Evolutionary conservation across 2,329 filamentous ascomycete species (phyloP), one percentile per base, ranked within the genome.

Genomic region (Sporothrix pallida): DNA sequence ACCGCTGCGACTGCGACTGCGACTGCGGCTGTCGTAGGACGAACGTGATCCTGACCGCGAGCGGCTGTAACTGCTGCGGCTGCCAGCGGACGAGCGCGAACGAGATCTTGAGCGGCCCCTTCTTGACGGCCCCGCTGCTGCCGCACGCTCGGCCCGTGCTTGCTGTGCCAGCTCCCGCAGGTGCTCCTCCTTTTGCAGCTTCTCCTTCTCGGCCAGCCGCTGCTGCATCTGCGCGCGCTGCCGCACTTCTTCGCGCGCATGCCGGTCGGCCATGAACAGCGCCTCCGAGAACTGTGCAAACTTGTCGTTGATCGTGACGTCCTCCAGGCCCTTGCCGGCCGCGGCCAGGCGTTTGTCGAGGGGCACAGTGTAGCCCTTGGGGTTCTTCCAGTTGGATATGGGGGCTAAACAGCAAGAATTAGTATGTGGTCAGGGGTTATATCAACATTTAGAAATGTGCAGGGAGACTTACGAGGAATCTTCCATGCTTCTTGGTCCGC

Each of bases 311-410:
- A 99, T 98, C 7, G 94, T 92, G 58, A 97, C 90, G 80, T 99
- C 96, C 81, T 98, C 94, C 76, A 99, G 81, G 0, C 94, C 94
- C 79, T 96, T 89, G 13, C 96, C 96, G 81, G 98, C 95, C 9
- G 96, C 95, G 20, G 96, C 96, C 78, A 99, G 84, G 80, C 96
- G 91, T 85, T 99, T 99, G 82, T 99, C 96, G 70, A 99, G 83
- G 0, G 96, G 94, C 0, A 99, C 93, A 0, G 96, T 99, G 80
- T 97, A 99, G 79, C 96, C 96, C 84, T 98, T 98, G 0, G 95
- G 93, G 81, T 99, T 99, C 88, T 99, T 99, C 96, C 96, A 99
- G 82, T 98, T 98, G 23, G 93, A 97, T 1, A 99, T 91, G 0
- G 95, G 93, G 1, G 42, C 17, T 12, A 26, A 56, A n/a, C 50